Percentiles rank a stretch among this genome's conserved stretches.
These are phyloP conservation scores for Perilla frutescens DNA, from an alignment of 257 asterid species.

Conservation along the genomic window DNA sequence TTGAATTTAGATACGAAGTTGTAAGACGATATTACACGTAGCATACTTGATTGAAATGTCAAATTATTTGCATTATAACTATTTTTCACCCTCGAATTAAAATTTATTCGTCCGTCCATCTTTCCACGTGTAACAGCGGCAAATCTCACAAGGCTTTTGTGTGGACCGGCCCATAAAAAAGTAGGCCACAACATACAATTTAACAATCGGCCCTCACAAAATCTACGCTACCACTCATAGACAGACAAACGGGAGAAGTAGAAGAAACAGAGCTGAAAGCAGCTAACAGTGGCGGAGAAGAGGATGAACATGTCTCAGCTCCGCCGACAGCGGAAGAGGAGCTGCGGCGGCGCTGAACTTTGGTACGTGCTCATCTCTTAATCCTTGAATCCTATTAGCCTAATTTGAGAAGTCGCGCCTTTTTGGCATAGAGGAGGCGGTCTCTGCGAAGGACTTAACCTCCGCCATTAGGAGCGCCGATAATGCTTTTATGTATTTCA, in stretches of 20 bases:
- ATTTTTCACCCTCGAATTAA: no score
- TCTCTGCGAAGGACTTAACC: neutral
- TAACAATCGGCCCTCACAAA: neutral
- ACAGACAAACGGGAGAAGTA: neutral
- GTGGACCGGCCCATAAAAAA: neutral
- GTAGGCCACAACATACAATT: neutral
- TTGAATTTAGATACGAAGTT: no score
- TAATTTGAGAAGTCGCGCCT: neutral
- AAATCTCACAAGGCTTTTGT: neutral
- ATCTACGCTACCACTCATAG: neutral
- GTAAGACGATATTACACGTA: no score
- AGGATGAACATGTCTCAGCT: neutral
- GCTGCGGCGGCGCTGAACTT: constrained; percentile 13
- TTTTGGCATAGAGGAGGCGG: neutral
- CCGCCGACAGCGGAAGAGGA: constrained; percentile 14
- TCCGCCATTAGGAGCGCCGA: neutral
- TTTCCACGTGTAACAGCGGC: no score
- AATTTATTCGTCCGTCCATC: no score
- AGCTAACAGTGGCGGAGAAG: constrained; percentile 13
- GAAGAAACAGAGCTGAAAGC: neutral
- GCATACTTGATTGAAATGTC: no score
- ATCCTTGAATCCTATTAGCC: neutral
- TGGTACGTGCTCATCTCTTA: constrained; percentile 24
- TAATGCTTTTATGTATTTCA: neutral
- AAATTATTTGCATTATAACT: no score